These are phyloP conservation scores for Leishmania tropica DNA, from an alignment of 208 protist species.

Conservation along the genomic window DNA sequence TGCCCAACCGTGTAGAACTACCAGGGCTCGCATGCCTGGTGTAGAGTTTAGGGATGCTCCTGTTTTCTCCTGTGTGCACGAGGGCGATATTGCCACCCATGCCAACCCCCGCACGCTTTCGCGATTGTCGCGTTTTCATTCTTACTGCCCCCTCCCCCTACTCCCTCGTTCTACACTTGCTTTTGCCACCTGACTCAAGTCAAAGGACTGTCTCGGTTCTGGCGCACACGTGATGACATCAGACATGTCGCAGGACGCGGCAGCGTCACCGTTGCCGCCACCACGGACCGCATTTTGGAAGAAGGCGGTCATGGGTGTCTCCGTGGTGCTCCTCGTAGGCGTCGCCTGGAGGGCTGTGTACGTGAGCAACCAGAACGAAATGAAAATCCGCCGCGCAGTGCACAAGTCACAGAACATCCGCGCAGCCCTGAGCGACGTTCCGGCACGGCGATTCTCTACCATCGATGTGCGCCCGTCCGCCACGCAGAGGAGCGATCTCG, in stretches of 20 bases:
- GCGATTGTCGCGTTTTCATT: not conserved
- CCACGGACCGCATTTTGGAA: slow-evolving; percentile 13
- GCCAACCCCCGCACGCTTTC: not conserved
- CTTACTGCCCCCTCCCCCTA: not conserved
- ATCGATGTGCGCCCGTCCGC: slow-evolving; percentile 29
- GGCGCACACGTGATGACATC: not conserved
- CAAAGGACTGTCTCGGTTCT: not conserved
- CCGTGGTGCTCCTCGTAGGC: slow-evolving; percentile 31
- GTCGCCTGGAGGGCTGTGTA: slow-evolving; percentile 61
- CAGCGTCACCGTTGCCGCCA: not conserved
- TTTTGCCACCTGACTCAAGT: not conserved
- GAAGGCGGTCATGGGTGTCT: slow-evolving; percentile 28
- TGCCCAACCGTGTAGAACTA: not conserved
- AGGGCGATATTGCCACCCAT: not conserved
- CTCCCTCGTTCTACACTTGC: not conserved
- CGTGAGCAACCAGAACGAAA: slow-evolving; percentile 59
- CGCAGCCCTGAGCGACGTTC: slow-evolving; percentile 47
- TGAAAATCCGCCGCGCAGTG: slow-evolving; percentile 33
- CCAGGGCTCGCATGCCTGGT: not conserved
- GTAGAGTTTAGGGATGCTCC: not conserved
- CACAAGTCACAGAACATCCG: slow-evolving; percentile 39
- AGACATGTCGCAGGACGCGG: not conserved
- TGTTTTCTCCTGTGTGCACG: not conserved
- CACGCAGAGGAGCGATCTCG: slow-evolving; percentile 15
- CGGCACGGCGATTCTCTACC: slow-evolving; percentile 57